These are phyloP conservation scores for Umbelopsis isabellina DNA, from an alignment of 192 early-diverging fungal species.

Conservation along the genomic window DNA sequence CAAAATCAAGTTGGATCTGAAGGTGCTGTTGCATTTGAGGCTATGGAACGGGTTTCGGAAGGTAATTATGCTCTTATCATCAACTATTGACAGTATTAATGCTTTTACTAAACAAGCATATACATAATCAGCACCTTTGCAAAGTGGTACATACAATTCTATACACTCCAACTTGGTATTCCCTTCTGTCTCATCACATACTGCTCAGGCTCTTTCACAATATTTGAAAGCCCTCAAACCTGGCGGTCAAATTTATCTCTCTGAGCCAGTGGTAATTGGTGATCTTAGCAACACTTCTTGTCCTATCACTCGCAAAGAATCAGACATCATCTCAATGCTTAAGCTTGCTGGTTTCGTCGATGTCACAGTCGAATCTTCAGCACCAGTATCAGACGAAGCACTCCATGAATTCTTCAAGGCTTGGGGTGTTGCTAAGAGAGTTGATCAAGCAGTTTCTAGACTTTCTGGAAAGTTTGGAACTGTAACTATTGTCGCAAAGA, in stretches of 20 bases:
- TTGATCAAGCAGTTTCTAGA: conserved; percentile 43
- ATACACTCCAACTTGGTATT: conserved; percentile 60
- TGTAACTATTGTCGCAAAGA: conserved; percentile 63
- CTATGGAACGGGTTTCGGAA: conserved; percentile 74
- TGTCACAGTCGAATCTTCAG: conserved; percentile 40
- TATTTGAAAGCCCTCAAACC: conserved; percentile 69
- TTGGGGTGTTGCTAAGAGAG: conserved; percentile 57
- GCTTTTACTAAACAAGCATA: neutral
- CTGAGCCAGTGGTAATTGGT: conserved; percentile 69
- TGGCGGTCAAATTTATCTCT: conserved; percentile 64
- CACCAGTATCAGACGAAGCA: conserved; percentile 48
- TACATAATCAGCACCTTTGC: conserved; percentile 48
- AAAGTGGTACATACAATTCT: conserved; percentile 60
- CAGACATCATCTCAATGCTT: conserved; percentile 68
- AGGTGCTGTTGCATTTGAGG: conserved; percentile 82
- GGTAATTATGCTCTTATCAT: conserved; percentile 31
- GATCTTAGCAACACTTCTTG: conserved; percentile 41
- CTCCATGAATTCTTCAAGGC: conserved; percentile 51
- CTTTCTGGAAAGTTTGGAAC: conserved; percentile 52
- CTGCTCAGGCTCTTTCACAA: conserved; percentile 58
- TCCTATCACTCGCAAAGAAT: conserved; percentile 60
- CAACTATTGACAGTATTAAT: neutral
- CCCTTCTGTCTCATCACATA: conserved; percentile 67
- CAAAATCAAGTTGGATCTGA: conserved; percentile 49
- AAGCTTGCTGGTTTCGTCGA: conserved; percentile 89